Conservation (phyloP, 495 filamentous ascomycete genomes). For the Bacidia gigantensis region DNA sequence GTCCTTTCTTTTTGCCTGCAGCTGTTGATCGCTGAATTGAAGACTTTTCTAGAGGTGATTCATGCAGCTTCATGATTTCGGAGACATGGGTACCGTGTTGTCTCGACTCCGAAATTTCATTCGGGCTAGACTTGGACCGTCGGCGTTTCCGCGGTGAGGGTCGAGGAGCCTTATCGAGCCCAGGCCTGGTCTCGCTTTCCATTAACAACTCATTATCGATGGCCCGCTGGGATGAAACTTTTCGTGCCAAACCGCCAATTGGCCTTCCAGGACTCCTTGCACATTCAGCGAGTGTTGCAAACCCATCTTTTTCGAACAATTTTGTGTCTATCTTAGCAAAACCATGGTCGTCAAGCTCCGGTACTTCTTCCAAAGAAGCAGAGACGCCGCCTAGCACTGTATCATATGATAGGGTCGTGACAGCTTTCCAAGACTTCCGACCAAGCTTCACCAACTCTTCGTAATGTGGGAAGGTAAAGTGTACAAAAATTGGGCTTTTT, state of each 20-base stretch:
- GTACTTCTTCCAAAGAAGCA: conserved; percentile 23
- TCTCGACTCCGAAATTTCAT: too few relatives aligned
- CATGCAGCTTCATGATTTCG: too few relatives aligned
- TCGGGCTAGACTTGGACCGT: too few relatives aligned
- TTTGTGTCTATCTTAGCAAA: conserved; percentile 25
- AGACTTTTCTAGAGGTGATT: background rate
- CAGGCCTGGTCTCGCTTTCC: too few relatives aligned
- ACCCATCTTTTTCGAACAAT: conserved; percentile 14
- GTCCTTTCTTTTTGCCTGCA: conserved; percentile 1
- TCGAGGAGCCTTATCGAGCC: too few relatives aligned
- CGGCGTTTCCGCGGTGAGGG: too few relatives aligned
- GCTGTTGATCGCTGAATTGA: background rate
- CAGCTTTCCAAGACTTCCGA: conserved; percentile 43
- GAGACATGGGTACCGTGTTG: too few relatives aligned
- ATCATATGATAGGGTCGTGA: conserved; percentile 32
- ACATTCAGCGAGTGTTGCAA: conserved; percentile 35
- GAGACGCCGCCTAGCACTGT: conserved; percentile 20
- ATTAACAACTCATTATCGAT: background rate
- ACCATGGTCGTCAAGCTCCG: conserved; percentile 40
- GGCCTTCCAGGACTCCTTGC: too few relatives aligned
- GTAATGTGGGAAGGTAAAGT: conserved; percentile 44
- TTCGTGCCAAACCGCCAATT: too few relatives aligned
- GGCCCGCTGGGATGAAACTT: too few relatives aligned
- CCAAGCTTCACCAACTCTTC: conserved; percentile 42
- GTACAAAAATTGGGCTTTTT: conserved; percentile 42